These are phyloP conservation scores for Populus euphratica DNA, from an alignment of 345 rosid species.

Conservation along the genomic window DNA sequence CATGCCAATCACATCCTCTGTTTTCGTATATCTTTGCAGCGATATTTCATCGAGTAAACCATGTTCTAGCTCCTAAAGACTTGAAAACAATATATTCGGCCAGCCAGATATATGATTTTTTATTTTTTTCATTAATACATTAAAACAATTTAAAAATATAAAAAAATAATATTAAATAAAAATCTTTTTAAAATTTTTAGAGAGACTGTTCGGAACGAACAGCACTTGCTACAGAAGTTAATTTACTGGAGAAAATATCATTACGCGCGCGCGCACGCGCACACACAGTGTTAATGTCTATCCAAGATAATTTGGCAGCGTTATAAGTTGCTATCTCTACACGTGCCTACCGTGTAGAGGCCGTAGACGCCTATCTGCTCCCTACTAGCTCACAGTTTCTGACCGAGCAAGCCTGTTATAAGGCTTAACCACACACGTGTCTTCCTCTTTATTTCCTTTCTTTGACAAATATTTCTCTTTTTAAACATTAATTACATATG, in stretches of 20 bases:
- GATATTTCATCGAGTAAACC: not conserved
- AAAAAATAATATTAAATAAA: too few species aligned
- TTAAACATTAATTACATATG: too few species aligned
- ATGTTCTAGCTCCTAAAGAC: not conserved
- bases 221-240: too few species aligned
- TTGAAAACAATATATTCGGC: not conserved
- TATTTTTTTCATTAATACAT: too few species aligned
- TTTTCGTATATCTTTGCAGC: not conserved
- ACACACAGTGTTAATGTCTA: too few species aligned
- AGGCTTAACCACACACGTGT: not conserved
- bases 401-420: slow-evolving; percentile 17
- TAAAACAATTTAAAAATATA: too few species aligned
- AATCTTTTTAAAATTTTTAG: too few species aligned
- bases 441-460: not conserved
- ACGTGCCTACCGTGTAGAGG: slow-evolving; percentile 14
- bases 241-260: too few species aligned
- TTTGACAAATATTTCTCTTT: not conserved
- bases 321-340: not conserved
- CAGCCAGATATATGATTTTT: not conserved
- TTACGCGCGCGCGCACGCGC: rapidly evolving
- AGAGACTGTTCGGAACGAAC: too few species aligned
- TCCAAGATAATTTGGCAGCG: not conserved
- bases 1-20: slow-evolving; percentile 22
- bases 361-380: not conserved
- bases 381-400: not conserved